These are phyloP conservation scores for Lycium barbarum DNA, from an alignment of 257 asterid genomes.

Conservation along the genomic window DNA sequence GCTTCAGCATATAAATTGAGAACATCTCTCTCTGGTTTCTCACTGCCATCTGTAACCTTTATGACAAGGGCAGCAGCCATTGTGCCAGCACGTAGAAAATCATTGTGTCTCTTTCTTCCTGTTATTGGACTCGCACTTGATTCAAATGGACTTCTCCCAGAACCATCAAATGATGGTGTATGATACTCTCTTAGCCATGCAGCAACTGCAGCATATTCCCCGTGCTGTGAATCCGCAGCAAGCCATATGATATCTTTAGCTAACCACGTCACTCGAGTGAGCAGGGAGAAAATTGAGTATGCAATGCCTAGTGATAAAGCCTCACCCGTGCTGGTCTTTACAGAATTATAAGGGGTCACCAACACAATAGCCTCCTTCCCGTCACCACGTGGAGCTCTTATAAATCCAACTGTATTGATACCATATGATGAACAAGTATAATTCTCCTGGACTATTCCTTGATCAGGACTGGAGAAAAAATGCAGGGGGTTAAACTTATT, in stretches of 20 bases:
- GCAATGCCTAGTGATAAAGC: constrained; percentile 89
- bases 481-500: constrained; percentile 70
- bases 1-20: constrained; percentile 93
- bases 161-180: constrained; percentile 65
- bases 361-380: constrained; percentile 96
- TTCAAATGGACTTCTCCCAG: constrained; percentile 39
- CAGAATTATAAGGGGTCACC: constrained; percentile 89
- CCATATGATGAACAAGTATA: constrained; percentile 69
- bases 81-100: constrained; percentile 94
- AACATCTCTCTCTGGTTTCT: constrained; percentile 65
- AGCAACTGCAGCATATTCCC: constrained; percentile 87
- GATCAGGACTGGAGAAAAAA: constrained; percentile 78
- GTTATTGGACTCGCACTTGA: constrained; percentile 29
- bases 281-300: constrained; percentile 83
- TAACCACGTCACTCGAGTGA: constrained; percentile 89
- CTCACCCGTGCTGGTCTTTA: constrained; percentile 62
- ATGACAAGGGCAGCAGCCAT: constrained; percentile 97
- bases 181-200: constrained; percentile 92
- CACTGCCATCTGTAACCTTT: constrained; percentile 70
- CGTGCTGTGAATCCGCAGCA: constrained; percentile 87
- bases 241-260: constrained; percentile 98
- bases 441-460: constrained; percentile 58
- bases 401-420: constrained; percentile 79
- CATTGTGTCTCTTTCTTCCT: constrained; percentile 45
- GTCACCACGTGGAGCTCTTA: constrained; percentile 95